These are phyloP conservation scores for Trypanosoma caninum DNA, from an alignment of 208 protist genomes.

Conservation along the genomic window DNA sequence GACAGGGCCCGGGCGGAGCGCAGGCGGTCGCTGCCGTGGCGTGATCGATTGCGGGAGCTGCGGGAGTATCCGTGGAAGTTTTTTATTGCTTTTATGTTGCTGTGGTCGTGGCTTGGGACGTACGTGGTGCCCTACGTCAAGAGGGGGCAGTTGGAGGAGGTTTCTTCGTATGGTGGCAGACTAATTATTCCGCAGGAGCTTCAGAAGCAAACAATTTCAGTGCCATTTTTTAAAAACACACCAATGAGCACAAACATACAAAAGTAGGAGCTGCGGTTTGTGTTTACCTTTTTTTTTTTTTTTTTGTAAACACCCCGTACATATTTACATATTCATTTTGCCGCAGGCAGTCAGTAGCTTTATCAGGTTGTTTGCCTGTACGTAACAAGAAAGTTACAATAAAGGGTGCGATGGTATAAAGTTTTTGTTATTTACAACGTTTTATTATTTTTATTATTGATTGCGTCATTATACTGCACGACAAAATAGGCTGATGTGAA, in stretches of 20 bases:
- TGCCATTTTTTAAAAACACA: constrained; percentile 28
- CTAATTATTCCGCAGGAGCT: constrained; percentile 31
- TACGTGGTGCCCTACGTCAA: constrained; percentile 72
- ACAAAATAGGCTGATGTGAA: no score
- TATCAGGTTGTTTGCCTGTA: no score
- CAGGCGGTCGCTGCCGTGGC: constrained; percentile 42
- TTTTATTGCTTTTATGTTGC: constrained; percentile 65
- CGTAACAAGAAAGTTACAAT: no score
- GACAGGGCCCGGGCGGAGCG: constrained; percentile 45
- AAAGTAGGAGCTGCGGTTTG: neutral
- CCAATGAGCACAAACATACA: neutral
- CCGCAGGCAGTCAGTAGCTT: no score
- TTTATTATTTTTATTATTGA: no score
- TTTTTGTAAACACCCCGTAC: neutral
- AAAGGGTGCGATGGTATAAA: no score
- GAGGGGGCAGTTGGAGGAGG: constrained; percentile 32
- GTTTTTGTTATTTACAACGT: no score
- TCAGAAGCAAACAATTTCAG: constrained; percentile 21
- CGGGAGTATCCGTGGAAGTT: constrained; percentile 70
- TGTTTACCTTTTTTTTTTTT: neutral
- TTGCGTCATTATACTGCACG: no score
- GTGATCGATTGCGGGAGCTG: constrained; percentile 32
- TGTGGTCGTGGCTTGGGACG: constrained; percentile 65
- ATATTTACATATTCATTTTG: no score
- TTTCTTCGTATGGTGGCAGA: constrained; percentile 28